Base-by-base conservation (phyloP, 768 basidiomycete genomes). In the Sarcodon aspratus region DNA sequence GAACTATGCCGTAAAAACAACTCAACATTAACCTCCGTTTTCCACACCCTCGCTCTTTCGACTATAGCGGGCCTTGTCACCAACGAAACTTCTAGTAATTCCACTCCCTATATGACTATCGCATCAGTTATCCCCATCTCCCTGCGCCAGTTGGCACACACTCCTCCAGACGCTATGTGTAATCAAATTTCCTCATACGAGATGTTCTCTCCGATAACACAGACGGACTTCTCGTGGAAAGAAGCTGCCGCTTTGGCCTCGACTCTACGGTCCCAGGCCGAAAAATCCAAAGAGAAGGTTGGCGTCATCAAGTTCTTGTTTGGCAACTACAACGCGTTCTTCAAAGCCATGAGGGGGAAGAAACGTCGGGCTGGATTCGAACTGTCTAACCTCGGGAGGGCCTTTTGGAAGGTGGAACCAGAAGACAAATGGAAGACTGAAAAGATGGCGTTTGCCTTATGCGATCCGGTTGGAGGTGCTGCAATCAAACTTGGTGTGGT, bases 301-400 rank as follows among this genome's bases (percentile, higher is more conserved):
- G 69, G 69, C 12, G 50, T 65, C 53, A 53, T 72, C 36, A 59
- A 59, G 36, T 66, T 56, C 46, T 51, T 71, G 9, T 61, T 59
- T 46, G 63, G 66, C 33, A 54, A 61, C 38, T 64, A 63, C 48
- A 57, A 55, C 27, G 53, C 49, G 4, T 70, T 50, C 50, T 57
- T 64, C 45, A 47, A 40, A 8, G 59, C 61, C 1, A 57, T 57
- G 51, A 47, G 67, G 13, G 67, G 65, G 12, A 59, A 55, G 52
- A 68, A 69, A 54, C 58, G 70, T 21, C 51, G 49, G 6, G 54
- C 13, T 13, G 62, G 61, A 33, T 47, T 72, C 13, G 64, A 65
- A 50, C 46, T 71, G 9, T 71, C 70, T n/a, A 72, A 72, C 53
- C 46, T 67, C 11, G 69, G 70, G 11, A 55, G 52, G 4, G 64